Evolutionary conservation across 345 rosid species (phyloP), one percentile per base, ranked within the genome.

Genomic region (Murraya paniculata): DNA sequence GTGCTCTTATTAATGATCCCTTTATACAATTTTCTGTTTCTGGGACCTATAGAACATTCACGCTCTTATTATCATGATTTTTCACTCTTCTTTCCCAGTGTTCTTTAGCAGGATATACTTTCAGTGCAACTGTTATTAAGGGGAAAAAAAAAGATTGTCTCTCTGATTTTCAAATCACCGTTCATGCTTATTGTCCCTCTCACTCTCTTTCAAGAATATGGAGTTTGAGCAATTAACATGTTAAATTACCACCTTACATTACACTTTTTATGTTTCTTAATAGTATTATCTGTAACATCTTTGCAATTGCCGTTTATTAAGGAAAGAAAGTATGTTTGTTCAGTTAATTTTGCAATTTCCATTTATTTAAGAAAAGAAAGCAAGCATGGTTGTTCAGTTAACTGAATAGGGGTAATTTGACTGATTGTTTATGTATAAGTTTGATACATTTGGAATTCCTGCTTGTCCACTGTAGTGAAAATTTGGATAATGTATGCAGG

Each of bases 401-500:
- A 41, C 59, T 25, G 25, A 41, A 58, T 58, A 33, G 4, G 31
- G 39, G 74, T 7, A 10, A 67, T 21, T 28, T 67, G n/a, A 50
- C 21, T 16, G 56, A 24, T 19, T 48, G n/a, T 60, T 24, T 64
- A 55, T 59, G 38, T n/a, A 28, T 19, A n/a, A 38, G 6, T 31
- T 28, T 4, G 57, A 59, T 41, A 7, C 16, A 13, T 75, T 77
- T 24, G 61, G 22, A 10, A 50, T 67, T 35, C 67, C 13, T 58
- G 31, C 30, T 79, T 31, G n/a, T 10, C 48, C 18, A 53, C 64
- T 68, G 24, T 39, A 14, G 2, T 64, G 36, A 69, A 73, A 48
- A 59, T 31, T 14, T 35, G 36, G 72, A 61, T 33, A 71, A 67
- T 48, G 62, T 66, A 60, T 82, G 64, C 86, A 97, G 99, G 99